Evolutionary conservation across 2,329 filamentous ascomycete species (phyloP).

Genomic region (Tolypocladium ophioglossoides): DNA sequence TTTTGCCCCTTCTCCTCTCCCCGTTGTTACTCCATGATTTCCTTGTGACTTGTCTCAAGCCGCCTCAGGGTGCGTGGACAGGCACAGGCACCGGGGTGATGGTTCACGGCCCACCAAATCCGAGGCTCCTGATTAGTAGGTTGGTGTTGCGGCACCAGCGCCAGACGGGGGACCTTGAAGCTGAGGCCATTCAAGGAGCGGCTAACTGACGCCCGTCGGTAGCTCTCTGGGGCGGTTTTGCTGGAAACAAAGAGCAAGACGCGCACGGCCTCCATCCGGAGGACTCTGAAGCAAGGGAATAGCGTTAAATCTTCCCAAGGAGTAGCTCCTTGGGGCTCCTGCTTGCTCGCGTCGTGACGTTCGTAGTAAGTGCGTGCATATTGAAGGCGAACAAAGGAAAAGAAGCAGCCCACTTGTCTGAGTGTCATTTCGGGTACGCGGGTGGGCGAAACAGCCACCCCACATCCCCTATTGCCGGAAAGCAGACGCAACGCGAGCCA

Average conservation of each 20-base stretch:
- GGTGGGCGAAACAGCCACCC: neutral
- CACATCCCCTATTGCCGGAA: neutral
- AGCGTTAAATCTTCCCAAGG: neutral
- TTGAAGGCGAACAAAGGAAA: neutral
- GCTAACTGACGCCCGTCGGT: neutral
- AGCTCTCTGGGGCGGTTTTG: neutral
- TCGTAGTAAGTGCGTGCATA: neutral
- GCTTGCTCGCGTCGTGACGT: neutral
- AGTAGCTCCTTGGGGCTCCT: neutral
- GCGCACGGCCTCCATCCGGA: neutral
- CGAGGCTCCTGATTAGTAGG: neutral
- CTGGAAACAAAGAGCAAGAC: neutral
- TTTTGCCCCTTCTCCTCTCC: neutral
- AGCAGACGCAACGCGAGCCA: neutral
- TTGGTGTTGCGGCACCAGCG: neutral
- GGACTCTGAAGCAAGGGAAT: neutral
- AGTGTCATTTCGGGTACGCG: conserved; percentile 1
- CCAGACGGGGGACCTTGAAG: neutral
- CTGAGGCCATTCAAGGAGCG: neutral
- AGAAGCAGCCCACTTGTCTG: neutral
- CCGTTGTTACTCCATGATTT: neutral
- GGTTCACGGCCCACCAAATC: neutral
- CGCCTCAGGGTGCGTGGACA: neutral
- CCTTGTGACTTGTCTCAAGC: neutral
- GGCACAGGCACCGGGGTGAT: neutral